phyloP scores from a whole-genome alignment of 306 rosid genomes.

The Sophora flavescens region DNA sequence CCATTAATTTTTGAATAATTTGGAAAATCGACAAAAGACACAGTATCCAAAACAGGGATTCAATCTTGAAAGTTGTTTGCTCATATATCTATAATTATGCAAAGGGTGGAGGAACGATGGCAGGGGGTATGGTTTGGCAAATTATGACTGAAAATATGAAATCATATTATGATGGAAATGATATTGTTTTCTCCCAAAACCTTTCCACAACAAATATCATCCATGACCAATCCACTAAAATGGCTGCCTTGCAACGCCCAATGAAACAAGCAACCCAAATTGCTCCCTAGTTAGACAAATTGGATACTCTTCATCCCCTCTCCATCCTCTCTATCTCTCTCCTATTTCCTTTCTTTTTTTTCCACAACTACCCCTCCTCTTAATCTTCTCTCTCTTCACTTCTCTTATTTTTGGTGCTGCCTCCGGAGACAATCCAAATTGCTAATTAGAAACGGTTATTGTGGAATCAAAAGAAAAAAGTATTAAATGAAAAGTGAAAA shows the following conservation, averaged over 20 bases:
- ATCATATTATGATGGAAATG: conserved; percentile 47
- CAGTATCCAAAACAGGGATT: conserved; percentile 34
- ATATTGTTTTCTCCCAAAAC: conserved; percentile 46
- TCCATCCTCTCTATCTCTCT: too few species aligned
- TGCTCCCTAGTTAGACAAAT: too few species aligned
- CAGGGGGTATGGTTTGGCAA: conserved; percentile 60
- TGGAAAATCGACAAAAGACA: conserved; percentile 45
- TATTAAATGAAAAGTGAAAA: too few species aligned
- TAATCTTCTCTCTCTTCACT: too few species aligned
- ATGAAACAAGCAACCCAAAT: neutral
- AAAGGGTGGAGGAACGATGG: conserved; percentile 39
- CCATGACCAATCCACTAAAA: conserved; percentile 41
- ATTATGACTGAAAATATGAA: conserved; percentile 51
- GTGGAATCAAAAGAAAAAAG: too few species aligned
- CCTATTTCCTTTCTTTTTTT: too few species aligned
- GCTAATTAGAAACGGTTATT: too few species aligned
- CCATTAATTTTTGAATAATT: conserved; percentile 52
- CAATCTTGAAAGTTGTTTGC: conserved; percentile 40
- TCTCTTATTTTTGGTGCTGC: too few species aligned
- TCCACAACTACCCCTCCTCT: too few species aligned
- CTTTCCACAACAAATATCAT: conserved; percentile 44
- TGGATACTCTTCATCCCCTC: too few species aligned
- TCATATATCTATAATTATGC: conserved; percentile 41
- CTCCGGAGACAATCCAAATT: too few species aligned
- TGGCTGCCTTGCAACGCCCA: neutral